These are phyloP conservation scores for Euphorbia lathyris DNA, from an alignment of 345 rosid species.

Conservation along the genomic window DNA sequence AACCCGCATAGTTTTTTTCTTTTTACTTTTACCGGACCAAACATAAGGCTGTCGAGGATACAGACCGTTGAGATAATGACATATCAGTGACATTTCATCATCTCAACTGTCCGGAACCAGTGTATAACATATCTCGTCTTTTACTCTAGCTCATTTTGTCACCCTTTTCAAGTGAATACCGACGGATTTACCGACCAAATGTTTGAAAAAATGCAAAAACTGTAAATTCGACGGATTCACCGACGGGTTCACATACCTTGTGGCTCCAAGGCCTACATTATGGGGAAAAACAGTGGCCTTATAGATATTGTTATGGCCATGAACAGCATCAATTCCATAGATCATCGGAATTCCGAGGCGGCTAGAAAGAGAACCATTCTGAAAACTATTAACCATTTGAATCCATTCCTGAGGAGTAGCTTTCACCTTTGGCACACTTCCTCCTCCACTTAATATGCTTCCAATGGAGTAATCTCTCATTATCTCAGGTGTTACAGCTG, in stretches of 20 bases:
- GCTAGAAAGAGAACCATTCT: constrained; percentile 21
- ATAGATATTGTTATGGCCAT: constrained; percentile 29
- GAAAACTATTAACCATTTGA: constrained; percentile 18
- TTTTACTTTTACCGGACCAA: too few relatives aligned
- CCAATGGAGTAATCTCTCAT: constrained; percentile 43
- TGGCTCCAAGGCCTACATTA: constrained; percentile 30
- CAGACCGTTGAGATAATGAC: too few relatives aligned
- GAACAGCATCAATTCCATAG: constrained; percentile 33
- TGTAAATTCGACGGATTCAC: too few relatives aligned
- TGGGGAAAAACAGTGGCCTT: constrained; percentile 31
- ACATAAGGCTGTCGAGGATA: too few relatives aligned
- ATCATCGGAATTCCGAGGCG: constrained; percentile 32
- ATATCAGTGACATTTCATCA: too few relatives aligned
- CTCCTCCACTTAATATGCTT: constrained; percentile 29
- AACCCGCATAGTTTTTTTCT: too few relatives aligned
- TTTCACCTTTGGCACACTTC: constrained; percentile 23
- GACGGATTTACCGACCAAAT: too few relatives aligned
- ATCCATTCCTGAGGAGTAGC: constrained; percentile 26
- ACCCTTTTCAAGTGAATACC: too few relatives aligned
- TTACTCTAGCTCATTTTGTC: too few relatives aligned
- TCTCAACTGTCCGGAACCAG: too few relatives aligned
- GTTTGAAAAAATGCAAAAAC: too few relatives aligned
- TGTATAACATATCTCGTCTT: too few relatives aligned
- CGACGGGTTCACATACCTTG: constrained; percentile 9
- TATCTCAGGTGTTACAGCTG: constrained; percentile 37